Evolutionary conservation across 805 yeast genomes (phyloP).

Genomic region (Saccharomycopsis vini): DNA sequence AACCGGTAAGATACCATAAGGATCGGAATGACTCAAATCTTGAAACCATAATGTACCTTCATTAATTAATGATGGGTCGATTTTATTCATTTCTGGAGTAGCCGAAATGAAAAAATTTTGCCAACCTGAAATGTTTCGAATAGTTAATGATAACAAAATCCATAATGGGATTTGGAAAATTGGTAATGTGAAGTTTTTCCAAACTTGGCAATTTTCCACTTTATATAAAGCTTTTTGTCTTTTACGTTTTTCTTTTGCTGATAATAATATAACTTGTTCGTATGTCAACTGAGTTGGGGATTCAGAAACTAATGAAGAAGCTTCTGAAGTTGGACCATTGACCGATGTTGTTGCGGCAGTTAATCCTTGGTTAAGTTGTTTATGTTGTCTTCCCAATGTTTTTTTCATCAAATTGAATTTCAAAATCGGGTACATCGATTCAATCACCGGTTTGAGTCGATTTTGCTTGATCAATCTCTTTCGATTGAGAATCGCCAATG

Average conservation of each 20-base stretch:
- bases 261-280: slow-evolving; percentile 67
- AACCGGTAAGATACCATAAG: slow-evolving; percentile 56
- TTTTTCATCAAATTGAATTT: slow-evolving; percentile 43
- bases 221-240: slow-evolving; percentile 67
- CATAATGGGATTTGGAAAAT: slow-evolving; percentile 80
- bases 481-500: slow-evolving; percentile 69
- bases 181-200: slow-evolving; percentile 74
- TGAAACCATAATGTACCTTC: slow-evolving; percentile 57
- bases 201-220: slow-evolving; percentile 58
- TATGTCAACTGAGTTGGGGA: slow-evolving; percentile 51
- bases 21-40: slow-evolving; percentile 55
- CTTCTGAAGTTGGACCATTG: slow-evolving; percentile 19
- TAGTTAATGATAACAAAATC: slow-evolving; percentile 67
- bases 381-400: slow-evolving; percentile 30
- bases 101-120: slow-evolving; percentile 26
- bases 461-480: slow-evolving; percentile 62
- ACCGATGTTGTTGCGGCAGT: slow-evolving; percentile 6
- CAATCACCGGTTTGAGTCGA: slow-evolving; percentile 57
- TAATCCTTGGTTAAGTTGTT: no score
- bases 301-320: no score
- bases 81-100: slow-evolving; percentile 18
- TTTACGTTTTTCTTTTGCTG: slow-evolving; percentile 69
- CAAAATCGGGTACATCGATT: slow-evolving; percentile 69
- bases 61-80: slow-evolving; percentile 40
- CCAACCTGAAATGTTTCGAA: slow-evolving; percentile 65